phyloP scores from a whole-genome alignment of 306 rosid genomes.

The Begonia fuchsioides region DNA sequence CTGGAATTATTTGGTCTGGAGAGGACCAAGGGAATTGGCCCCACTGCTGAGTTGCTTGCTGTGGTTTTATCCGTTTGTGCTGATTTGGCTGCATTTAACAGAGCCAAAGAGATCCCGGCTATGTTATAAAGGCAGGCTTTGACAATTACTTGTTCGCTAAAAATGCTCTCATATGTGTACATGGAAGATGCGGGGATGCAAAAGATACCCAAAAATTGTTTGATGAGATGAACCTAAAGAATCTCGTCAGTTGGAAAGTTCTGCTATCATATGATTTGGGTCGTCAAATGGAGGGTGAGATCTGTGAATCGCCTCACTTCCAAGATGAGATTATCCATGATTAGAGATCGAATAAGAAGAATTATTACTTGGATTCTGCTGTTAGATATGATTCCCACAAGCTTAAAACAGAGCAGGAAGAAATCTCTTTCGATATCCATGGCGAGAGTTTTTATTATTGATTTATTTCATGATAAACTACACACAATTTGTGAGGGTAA shows the following conservation, averaged over 20 bases:
- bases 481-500: constrained; percentile 46
- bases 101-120: constrained; percentile 46
- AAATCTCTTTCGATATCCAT: too few species aligned
- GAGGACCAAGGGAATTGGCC: constrained; percentile 33
- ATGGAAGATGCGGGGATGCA: constrained; percentile 44
- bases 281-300: too few species aligned
- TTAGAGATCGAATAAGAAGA: too few species aligned
- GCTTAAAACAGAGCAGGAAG: too few species aligned
- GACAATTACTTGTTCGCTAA: constrained; percentile 56
- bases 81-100: constrained; percentile 29
- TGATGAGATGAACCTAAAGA: constrained; percentile 39
- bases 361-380: too few species aligned
- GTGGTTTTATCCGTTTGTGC: constrained; percentile 69
- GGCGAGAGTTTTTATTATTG: too few species aligned
- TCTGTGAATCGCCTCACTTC: too few species aligned
- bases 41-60: constrained; percentile 57
- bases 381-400: too few species aligned
- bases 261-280: constrained; percentile 28
- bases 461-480: constrained; percentile 18
- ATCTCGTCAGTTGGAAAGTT: constrained; percentile 69
- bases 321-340: too few species aligned
- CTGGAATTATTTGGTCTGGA: constrained; percentile 34
- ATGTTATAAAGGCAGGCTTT: constrained; percentile 57
- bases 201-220: constrained; percentile 39
- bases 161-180: constrained; percentile 50